Conservation (phyloP, 768 basidiomycete genomes). For the Piloderma croceum region DNA sequence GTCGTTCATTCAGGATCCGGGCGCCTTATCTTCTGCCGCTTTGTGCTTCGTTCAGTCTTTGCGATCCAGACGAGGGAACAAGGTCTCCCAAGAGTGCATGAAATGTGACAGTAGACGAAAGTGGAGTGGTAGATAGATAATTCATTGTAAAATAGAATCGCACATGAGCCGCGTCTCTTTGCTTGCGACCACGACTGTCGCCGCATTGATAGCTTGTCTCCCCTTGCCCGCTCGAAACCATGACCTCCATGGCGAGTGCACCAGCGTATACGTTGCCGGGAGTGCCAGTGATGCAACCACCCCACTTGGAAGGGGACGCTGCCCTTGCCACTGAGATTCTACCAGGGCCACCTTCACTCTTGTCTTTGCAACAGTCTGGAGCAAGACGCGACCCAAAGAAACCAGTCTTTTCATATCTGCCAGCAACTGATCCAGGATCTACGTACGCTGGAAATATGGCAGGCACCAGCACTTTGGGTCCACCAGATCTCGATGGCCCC, state of each 20-base stretch:
- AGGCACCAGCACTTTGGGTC: conserved; percentile 52
- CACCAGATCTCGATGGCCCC: conserved; percentile 58
- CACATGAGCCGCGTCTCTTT: background rate
- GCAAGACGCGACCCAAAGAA: conserved; percentile 81
- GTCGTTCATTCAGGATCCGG: no score
- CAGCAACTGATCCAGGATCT: conserved; percentile 79
- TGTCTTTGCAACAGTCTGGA: conserved; percentile 62
- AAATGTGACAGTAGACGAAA: no score
- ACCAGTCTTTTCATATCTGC: conserved; percentile 74
- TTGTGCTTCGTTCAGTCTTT: no score
- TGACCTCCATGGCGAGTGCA: conserved; percentile 67
- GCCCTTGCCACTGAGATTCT: conserved; percentile 85
- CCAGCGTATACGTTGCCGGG: conserved; percentile 70
- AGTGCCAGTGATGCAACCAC: conserved; percentile 67
- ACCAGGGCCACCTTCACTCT: conserved; percentile 77
- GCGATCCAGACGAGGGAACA: no score
- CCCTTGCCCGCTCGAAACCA: conserved; percentile 31
- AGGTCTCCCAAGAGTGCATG: no score
- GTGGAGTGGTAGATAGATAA: no score
- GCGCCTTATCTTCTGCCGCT: no score
- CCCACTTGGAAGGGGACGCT: conserved; percentile 78
- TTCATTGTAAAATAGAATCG: background rate
- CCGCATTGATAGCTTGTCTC: conserved; percentile 8
- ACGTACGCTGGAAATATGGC: conserved; percentile 78
- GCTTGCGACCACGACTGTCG: background rate